Conservation (phyloP, 2,329 filamentous ascomycete genomes). For the Dothistroma septosporum region DNA sequence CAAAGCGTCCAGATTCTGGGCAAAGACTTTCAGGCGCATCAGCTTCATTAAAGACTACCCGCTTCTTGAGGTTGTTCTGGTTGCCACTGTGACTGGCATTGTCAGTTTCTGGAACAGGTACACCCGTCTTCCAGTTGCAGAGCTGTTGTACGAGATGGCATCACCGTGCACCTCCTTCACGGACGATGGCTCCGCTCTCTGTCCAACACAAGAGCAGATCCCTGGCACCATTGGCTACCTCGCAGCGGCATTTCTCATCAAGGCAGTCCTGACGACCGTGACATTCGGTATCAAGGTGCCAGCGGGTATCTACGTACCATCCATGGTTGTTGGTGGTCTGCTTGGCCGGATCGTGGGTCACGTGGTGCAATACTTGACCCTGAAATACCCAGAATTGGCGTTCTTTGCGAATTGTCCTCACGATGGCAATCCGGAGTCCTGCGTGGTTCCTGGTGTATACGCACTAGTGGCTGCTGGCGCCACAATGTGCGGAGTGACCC, state of each 20-base stretch:
- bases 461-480: slow-evolving; percentile 90
- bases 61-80: slow-evolving; percentile 79
- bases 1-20: slow-evolving; percentile 90
- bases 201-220: slow-evolving; percentile 73
- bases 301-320: slow-evolving; percentile 94
- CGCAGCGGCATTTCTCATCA: slow-evolving; percentile 77
- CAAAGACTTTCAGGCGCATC: slow-evolving; percentile 78
- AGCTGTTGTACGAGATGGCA: slow-evolving; percentile 83
- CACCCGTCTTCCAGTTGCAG: slow-evolving; percentile 83
- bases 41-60: slow-evolving; percentile 75
- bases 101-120: slow-evolving; percentile 91
- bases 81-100: slow-evolving; percentile 78
- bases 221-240: slow-evolving; percentile 68
- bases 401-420: slow-evolving; percentile 73
- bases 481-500: slow-evolving; percentile 96
- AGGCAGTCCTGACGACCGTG: slow-evolving; percentile 79
- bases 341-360: slow-evolving; percentile 88
- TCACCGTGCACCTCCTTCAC: slow-evolving; percentile 76
- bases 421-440: slow-evolving; percentile 65
- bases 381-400: slow-evolving; percentile 65
- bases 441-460: slow-evolving; percentile 95
- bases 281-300: slow-evolving; percentile 97
- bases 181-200: slow-evolving; percentile 68
- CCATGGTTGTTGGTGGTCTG: slow-evolving; percentile 95
- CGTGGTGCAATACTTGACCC: slow-evolving; percentile 72